Conservation (phyloP, 1,284 basidiomycete species). For the Tremellales sp. region DNA sequence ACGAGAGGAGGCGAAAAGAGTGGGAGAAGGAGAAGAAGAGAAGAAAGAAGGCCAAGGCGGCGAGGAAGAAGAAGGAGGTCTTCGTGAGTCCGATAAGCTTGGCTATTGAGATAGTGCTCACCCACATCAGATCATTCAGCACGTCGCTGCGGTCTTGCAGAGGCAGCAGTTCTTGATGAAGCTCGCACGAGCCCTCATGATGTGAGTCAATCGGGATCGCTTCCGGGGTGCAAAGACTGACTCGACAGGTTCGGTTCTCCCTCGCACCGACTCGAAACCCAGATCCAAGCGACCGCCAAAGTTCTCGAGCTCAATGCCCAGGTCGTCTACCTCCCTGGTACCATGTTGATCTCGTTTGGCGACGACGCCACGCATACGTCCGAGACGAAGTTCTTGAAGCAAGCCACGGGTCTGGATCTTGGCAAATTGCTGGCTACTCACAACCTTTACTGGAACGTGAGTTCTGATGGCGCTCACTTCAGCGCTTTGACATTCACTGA, state of each 20-base stretch:
- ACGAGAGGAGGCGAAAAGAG: constrained; percentile 50
- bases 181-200: constrained; percentile 84
- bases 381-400: constrained; percentile 78
- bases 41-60: constrained; percentile 53
- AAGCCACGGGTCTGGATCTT: constrained; percentile 68
- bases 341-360: constrained; percentile 77
- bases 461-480: constrained; percentile 17
- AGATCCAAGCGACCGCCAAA: constrained; percentile 77
- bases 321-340: constrained; percentile 80
- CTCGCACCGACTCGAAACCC: constrained; percentile 80
- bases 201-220: constrained; percentile 49
- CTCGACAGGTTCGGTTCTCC: constrained; percentile 67
- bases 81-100: constrained; percentile 56
- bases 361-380: constrained; percentile 79
- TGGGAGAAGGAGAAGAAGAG: constrained; percentile 54
- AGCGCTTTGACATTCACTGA: neutral
- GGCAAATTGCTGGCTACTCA: constrained; percentile 74
- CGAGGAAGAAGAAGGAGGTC: constrained; percentile 70
- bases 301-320: constrained; percentile 80
- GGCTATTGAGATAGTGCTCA: neutral
- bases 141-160: constrained; percentile 79
- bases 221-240: neutral
- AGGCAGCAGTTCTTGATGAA: constrained; percentile 89
- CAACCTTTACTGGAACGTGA: constrained; percentile 72
- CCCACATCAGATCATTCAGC: constrained; percentile 68